Evolutionary conservation across 495 filamentous ascomycete genomes (phyloP).

Genomic region (Tirmania nivea): DNA sequence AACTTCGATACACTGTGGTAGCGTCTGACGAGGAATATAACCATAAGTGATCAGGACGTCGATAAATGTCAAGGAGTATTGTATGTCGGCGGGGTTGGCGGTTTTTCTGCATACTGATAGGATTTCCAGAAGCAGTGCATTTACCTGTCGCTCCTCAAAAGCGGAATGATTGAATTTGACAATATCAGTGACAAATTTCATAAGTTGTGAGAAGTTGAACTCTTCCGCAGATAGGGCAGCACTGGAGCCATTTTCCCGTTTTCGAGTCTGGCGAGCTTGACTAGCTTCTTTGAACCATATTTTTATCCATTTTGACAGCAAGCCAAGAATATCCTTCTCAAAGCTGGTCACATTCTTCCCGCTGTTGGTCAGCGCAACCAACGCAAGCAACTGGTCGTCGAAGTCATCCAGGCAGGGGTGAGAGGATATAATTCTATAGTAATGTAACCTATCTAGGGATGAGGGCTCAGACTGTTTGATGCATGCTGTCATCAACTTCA

Average conservation of each 20-base stretch:
- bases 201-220: slow-evolving; percentile 42
- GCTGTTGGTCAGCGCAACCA: slow-evolving; percentile 39
- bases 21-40: slow-evolving; percentile 43
- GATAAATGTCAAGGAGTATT: slow-evolving; percentile 52
- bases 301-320: slow-evolving; percentile 37
- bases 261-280: slow-evolving; percentile 24
- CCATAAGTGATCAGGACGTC: slow-evolving; percentile 62
- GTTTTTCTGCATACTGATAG: slow-evolving; percentile 58
- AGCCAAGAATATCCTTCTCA: slow-evolving; percentile 36
- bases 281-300: slow-evolving; percentile 32
- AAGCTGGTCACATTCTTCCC: slow-evolving; percentile 43
- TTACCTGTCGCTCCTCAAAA: slow-evolving; percentile 44
- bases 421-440: slow-evolving; percentile 37
- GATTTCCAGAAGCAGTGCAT: slow-evolving; percentile 40
- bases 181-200: slow-evolving; percentile 53
- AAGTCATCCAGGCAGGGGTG: slow-evolving; percentile 34
- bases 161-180: slow-evolving; percentile 68
- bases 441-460: slow-evolving; percentile 40
- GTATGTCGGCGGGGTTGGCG: slow-evolving; percentile 48
- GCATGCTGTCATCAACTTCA: slow-evolving; percentile 42
- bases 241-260: slow-evolving; percentile 13
- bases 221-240: slow-evolving; percentile 33
- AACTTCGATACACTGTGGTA: slow-evolving; percentile 50
- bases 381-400: slow-evolving; percentile 37
- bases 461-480: slow-evolving; percentile 36